These are phyloP conservation scores for Aspergillus bertholletiae DNA, from an alignment of 495 filamentous ascomycete genomes.

Conservation along the genomic window DNA sequence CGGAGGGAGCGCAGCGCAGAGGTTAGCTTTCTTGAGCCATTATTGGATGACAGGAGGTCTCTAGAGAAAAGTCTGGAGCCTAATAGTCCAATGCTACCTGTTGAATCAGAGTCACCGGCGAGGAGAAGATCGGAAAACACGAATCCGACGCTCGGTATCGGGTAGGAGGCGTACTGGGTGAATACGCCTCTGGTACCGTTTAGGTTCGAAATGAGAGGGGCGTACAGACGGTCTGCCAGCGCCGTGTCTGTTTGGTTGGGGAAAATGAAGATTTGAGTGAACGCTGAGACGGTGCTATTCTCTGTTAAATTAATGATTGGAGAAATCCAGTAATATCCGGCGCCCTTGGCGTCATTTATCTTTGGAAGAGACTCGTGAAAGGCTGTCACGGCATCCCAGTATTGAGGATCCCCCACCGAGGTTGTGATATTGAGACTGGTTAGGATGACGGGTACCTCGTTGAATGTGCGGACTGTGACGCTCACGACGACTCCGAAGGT, in stretches of 20 bases:
- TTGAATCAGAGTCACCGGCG: conserved; percentile 18
- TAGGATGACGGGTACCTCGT: conserved; percentile 30
- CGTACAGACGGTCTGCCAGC: conserved; percentile 15
- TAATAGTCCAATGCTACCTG: conserved; percentile 13
- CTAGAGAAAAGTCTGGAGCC: conserved; percentile 30
- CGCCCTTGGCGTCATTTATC: conserved; percentile 32
- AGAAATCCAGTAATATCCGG: conserved; percentile 34
- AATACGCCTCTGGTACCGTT: conserved; percentile 12
- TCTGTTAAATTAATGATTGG: conserved; percentile 18
- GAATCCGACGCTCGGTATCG: conserved; percentile 18
- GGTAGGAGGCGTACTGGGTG: conserved; percentile 6
- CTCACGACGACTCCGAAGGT: conserved; percentile 52
- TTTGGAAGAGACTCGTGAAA: conserved; percentile 28
- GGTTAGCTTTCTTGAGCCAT: conserved; percentile 22
- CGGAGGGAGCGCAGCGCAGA: conserved; percentile 18
- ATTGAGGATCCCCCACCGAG: conserved; percentile 11
- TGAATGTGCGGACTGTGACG: conserved; percentile 38
- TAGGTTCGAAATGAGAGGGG: conserved; percentile 16
- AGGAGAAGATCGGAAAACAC: conserved; percentile 15
- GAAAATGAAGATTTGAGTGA: conserved; percentile 19
- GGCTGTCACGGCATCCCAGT: conserved; percentile 30
- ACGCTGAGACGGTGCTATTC: conserved; percentile 11
- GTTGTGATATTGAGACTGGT: conserved; percentile 35
- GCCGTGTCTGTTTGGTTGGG: conserved; percentile 20
- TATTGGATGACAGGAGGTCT: conserved; percentile 20